A percentile compares a stretch with the other conserved stretches of the same genome.
These are phyloP conservation scores for Fagus sylvatica DNA, from an alignment of 306 rosid species.

Conservation along the genomic window DNA sequence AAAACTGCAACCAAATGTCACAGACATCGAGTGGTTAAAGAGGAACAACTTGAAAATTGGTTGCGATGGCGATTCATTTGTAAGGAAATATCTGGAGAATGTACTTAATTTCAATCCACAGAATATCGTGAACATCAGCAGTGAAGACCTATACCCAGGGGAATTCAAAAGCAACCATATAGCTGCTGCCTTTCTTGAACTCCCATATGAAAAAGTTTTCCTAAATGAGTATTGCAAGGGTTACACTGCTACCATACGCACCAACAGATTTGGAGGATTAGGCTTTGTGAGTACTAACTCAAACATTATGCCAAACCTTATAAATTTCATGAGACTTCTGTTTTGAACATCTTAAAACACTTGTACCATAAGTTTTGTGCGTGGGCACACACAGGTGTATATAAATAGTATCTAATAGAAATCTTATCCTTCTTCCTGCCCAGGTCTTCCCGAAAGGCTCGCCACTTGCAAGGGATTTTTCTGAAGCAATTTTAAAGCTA, in stretches of 20 bases:
- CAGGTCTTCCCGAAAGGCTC: conserved; percentile 48
- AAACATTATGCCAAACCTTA: no score
- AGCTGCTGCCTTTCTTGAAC: conserved; percentile 36
- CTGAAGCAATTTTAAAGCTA: conserved; percentile 28
- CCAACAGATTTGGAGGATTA: conserved; percentile 39
- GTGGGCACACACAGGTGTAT: no score
- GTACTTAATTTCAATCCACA: background rate
- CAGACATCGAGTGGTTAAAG: conserved; percentile 39
- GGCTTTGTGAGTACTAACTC: conserved; percentile 37
- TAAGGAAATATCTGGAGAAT: background rate
- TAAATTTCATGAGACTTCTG: no score
- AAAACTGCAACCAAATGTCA: conserved; percentile 27
- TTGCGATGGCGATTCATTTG: conserved; percentile 39
- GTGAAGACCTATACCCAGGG: background rate
- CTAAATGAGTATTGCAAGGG: conserved; percentile 25
- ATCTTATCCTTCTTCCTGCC: background rate
- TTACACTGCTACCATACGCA: conserved; percentile 3
- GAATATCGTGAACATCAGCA: background rate
- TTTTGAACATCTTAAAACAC: no score
- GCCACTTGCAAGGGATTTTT: conserved; percentile 40
- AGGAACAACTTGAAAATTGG: conserved; percentile 47
- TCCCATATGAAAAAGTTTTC: conserved; percentile 33
- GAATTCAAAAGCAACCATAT: conserved; percentile 2
- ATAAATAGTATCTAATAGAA: no score
- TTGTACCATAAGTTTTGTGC: no score